phyloP scores from a whole-genome alignment of 257 asterid species.

The Euphrasia confusa region DNA sequence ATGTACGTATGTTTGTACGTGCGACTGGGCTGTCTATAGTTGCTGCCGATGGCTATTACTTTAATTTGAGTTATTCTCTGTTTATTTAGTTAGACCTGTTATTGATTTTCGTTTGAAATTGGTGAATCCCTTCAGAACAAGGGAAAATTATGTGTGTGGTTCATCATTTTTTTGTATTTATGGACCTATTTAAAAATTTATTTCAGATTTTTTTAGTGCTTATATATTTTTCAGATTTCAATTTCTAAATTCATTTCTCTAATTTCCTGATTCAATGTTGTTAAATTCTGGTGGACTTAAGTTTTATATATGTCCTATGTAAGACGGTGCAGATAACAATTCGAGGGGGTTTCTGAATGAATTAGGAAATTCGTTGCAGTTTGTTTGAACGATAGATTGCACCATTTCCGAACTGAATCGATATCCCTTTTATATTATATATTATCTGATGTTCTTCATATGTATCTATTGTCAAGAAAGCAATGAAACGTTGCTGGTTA shows the following conservation, averaged over 20 bases:
- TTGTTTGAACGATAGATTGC: too few species aligned
- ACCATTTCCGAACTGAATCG: too few species aligned
- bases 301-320: not conserved
- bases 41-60: not conserved
- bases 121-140: constrained; percentile 13
- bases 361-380: not conserved
- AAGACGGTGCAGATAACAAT: too few species aligned
- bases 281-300: not conserved
- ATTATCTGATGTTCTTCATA: too few species aligned
- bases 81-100: not conserved
- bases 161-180: too few species aligned
- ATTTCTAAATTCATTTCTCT: not conserved
- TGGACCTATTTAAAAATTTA: too few species aligned
- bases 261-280: not conserved
- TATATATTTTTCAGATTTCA: too few species aligned
- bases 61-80: constrained; percentile 6
- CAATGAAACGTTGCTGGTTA: constrained; percentile 65
- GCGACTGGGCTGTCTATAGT: not conserved
- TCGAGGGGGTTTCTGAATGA: too few species aligned
- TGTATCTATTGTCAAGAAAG: too few species aligned
- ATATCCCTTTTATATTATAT: too few species aligned
- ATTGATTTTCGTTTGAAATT: constrained; percentile 1
- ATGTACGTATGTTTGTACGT: not conserved
- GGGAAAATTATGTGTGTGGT: constrained; percentile 6
- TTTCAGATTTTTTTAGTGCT: too few species aligned